Evolutionary conservation across 2,329 filamentous ascomycete genomes (phyloP).

Genomic region (Arthrobotrys pseudoclavata): DNA sequence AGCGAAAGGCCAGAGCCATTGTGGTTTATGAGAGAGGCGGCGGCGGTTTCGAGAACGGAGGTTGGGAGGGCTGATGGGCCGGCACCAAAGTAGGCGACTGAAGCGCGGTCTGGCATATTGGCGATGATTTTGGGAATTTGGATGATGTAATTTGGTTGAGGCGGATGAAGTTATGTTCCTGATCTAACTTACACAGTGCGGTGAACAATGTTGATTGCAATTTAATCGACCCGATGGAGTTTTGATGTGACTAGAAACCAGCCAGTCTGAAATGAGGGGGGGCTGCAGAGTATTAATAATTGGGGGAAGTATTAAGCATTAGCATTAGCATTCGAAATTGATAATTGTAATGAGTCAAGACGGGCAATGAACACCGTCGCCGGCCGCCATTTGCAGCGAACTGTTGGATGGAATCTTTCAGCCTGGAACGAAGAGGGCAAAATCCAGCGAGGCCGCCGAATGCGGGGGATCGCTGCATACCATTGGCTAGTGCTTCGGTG

Average conservation of each 20-base stretch:
- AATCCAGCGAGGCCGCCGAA: constrained; percentile 48
- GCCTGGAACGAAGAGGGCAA: constrained; percentile 32
- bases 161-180: not conserved
- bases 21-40: constrained; percentile 84
- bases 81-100: constrained; percentile 89
- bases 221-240: not conserved
- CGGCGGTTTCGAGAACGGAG: constrained; percentile 80
- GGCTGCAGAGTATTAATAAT: constrained; percentile 17
- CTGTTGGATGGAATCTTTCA: constrained; percentile 23
- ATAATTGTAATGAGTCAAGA: constrained; percentile 39
- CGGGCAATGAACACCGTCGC: constrained; percentile 27
- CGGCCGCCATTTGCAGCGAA: constrained; percentile 31
- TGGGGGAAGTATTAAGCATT: constrained; percentile 33
- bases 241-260: constrained; percentile 2
- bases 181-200: not conserved
- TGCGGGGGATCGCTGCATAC: constrained; percentile 34
- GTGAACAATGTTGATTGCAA: not conserved
- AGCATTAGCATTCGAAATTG: constrained; percentile 21
- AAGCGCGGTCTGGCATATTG: constrained; percentile 80
- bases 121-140: constrained; percentile 4
- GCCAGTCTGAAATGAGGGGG: constrained; percentile 21
- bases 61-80: constrained; percentile 90
- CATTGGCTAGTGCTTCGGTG: not conserved
- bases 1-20: constrained; percentile 84
- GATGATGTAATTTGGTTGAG: constrained; percentile 6